Base-by-base conservation (phyloP, 2,329 filamentous ascomycete genomes). In the Mycosphaerelloides madeirae region DNA sequence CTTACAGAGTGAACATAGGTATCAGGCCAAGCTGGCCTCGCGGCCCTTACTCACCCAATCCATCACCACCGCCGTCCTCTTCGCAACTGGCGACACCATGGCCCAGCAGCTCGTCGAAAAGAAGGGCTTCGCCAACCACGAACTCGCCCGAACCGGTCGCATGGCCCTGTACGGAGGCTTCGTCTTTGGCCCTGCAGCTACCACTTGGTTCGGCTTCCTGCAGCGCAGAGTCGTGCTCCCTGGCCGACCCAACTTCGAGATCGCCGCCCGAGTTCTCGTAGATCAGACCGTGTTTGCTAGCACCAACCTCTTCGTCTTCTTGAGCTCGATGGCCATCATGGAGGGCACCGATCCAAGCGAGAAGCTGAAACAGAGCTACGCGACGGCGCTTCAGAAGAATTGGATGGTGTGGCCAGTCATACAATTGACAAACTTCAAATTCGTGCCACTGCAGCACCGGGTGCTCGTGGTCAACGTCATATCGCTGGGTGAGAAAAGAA, bases 31-130 rank as follows among this genome's bases (percentile, higher is more conserved):
- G 68, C 76, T 96, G 65, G 83, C 85, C 58, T 79, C 81, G 60
- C 80, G 86, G 63, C 91, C 91, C 48, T 74, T 97, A 58, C 80
- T 96, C 61, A 97, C 91, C 9, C 88, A 95, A 74, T 87, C 84
- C 65, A 72, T 95, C 59, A 95, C 89, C 44, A 96, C 91, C 31
- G 85, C 87, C 38, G 78, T 97, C 48, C 83, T 98, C 52, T 98
- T 97, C 66, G 90, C 85, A 46, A 87, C 89, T 12, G 93, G 93
- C 60, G 93, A 98, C 71, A 76, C 85, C 49, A 83, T 94, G 55
- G 88, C 93, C 29, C 93, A 98, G 70, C 91, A 97, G 70, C 75
- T 81, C 29, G 86, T 98, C 48, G 91, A 97, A 71, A 83, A 81
- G 66, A 83, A 78, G 60, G 90, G 89, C 14, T 55, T 85, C 19